Conservation (phyloP, 257 asterid species). For the Primulina huaijiensis region DNA sequence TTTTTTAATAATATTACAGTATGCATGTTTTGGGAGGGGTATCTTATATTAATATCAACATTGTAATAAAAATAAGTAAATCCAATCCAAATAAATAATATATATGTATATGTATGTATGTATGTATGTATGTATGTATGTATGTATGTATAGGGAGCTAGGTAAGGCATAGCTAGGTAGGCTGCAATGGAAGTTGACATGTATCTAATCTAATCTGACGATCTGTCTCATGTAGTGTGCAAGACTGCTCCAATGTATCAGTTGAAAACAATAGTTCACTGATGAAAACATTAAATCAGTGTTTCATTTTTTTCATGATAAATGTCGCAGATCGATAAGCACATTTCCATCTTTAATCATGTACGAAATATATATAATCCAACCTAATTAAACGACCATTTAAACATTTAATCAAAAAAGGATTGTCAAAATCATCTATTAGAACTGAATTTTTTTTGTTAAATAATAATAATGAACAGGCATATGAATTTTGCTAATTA, state of each 20-base stretch:
- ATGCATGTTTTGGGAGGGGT: too few species aligned
- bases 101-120: too few species aligned
- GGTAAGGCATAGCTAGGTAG: slow-evolving; percentile 18
- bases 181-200: background rate
- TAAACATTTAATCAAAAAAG: too few species aligned
- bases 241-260: background rate
- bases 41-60: too few species aligned
- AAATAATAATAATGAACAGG: too few species aligned
- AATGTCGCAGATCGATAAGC: background rate
- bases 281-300: background rate
- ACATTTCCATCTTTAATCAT: background rate
- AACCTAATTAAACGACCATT: background rate
- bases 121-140: too few species aligned
- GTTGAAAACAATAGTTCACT: slow-evolving; percentile 28
- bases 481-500: too few species aligned
- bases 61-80: too few species aligned
- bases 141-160: background rate
- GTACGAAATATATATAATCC: background rate
- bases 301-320: background rate
- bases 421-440: too few species aligned
- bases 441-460: too few species aligned
- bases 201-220: slow-evolving; percentile 15
- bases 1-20: too few species aligned
- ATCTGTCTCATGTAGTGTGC: slow-evolving; percentile 15
- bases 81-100: too few species aligned